A percentile compares a stretch with the other conserved stretches of the same genome.
Evolutionary conservation across 768 basidiomycete genomes (phyloP).

Genomic region (Boletus tomentosulus): DNA sequence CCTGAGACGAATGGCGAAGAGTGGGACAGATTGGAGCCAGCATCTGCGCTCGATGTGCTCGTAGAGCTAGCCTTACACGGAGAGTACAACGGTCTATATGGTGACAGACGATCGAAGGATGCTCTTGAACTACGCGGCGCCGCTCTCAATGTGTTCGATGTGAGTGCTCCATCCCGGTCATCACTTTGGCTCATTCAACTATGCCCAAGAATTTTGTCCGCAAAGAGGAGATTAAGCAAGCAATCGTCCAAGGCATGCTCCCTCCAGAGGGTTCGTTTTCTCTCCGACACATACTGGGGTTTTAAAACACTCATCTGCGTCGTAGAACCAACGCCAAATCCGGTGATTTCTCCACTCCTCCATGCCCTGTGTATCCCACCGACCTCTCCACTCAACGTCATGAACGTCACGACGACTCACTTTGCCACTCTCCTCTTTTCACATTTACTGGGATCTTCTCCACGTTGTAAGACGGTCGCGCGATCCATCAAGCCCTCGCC

Average conservation of each 20-base stretch:
- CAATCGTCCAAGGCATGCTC: constrained; percentile 70
- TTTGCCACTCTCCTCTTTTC: constrained; percentile 76
- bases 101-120: constrained; percentile 56
- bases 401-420: constrained; percentile 60
- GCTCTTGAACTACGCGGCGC: constrained; percentile 72
- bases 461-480: constrained; percentile 59
- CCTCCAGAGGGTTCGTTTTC: constrained; percentile 45
- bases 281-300: neutral
- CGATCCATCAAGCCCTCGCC: constrained; percentile 58
- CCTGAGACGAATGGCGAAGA: constrained; percentile 87
- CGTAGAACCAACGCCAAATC: constrained; percentile 31
- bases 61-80: constrained; percentile 83
- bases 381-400: constrained; percentile 53
- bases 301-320: neutral
- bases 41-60: constrained; percentile 78
- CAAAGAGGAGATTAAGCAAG: constrained; percentile 64
- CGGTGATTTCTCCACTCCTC: constrained; percentile 62
- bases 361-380: constrained; percentile 64
- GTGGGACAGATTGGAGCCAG: constrained; percentile 81
- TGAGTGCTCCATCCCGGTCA: constrained; percentile 29
- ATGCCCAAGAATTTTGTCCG: constrained; percentile 64
- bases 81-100: constrained; percentile 72
- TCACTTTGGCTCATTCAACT: neutral
- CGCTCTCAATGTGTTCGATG: constrained; percentile 82
- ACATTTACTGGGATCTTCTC: constrained; percentile 68